Base-by-base conservation (phyloP, 2,329 filamentous ascomycete genomes). In the Cercospora sp. region DNA sequence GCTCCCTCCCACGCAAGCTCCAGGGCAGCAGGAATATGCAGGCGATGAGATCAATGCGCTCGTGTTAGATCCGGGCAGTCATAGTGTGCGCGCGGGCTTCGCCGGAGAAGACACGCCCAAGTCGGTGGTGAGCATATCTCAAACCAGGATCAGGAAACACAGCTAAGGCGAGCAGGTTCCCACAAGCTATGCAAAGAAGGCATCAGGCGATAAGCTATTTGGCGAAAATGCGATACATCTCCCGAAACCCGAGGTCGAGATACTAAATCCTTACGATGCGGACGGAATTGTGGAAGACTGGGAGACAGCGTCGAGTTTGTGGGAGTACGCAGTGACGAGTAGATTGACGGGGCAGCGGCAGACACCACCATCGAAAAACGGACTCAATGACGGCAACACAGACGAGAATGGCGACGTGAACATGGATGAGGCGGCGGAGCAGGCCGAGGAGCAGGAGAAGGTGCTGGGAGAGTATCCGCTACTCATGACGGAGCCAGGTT, bases 31-130 rank as follows among this genome's bases (percentile, higher is more conserved):
- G 70, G 82, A 84, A 73, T 84, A 84, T 70, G 82, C 80, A 55
- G 82, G 82, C 97, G 95, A 99, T 84, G 95, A 99, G 84, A 94
- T 99, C 72, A 96, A 94, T 40, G 96, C 96, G 63, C 91, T 99
- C 74, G 92, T 99, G 42, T 92, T 99, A 78, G 95, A 99, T 78
- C 92, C 95, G 3, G 95, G 96, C 70, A 97, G 93, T 83, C 92
- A 91, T 77, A 90, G 89, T 74, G 94, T 92, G 48, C 93, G 96
- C 81, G 95, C 94, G 68, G 95, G 95, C 67, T 99, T 98, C 78
- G 96, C 96, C 12, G 95, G 96, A 78, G 96, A 99, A 87, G 95
- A 99, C 82, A 91, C 93, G 0, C 95, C 95, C 74, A 98, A 98
- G 84, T 93, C 92, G 31, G 89, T 98, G 66, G 87, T 97, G 28